phyloP scores from a whole-genome alignment of 768 basidiomycete species.

The Crucibulum laeve region DNA sequence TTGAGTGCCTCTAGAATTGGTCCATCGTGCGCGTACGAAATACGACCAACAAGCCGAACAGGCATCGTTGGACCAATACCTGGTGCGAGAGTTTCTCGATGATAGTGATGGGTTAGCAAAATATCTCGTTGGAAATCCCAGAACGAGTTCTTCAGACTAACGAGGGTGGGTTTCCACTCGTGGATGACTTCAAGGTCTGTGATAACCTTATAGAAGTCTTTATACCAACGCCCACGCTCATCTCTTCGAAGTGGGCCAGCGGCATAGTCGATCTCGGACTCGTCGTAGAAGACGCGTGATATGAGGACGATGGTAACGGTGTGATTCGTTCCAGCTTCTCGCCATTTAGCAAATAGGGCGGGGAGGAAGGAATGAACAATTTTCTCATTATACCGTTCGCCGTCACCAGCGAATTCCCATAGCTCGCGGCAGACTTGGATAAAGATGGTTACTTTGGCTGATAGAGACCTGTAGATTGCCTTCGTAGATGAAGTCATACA shows the following conservation, averaged over 20 bases:
- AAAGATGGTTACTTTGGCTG: slow-evolving; percentile 89
- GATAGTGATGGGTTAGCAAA: slow-evolving; percentile 84
- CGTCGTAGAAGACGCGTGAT: slow-evolving; percentile 87
- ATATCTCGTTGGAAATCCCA: slow-evolving; percentile 92
- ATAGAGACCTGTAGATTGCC: slow-evolving; percentile 83
- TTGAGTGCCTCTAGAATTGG: slow-evolving; percentile 96
- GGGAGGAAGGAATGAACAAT: slow-evolving; percentile 97
- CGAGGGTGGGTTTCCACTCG: slow-evolving; percentile 86
- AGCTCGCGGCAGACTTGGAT: slow-evolving; percentile 95
- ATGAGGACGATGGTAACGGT: slow-evolving; percentile 93
- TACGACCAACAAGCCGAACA: slow-evolving; percentile 68
- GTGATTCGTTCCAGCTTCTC: slow-evolving; percentile 82
- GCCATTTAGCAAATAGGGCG: slow-evolving; percentile 81
- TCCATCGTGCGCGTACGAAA: slow-evolving; percentile 89
- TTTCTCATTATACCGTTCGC: slow-evolving; percentile 94
- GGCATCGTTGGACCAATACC: slow-evolving; percentile 42
- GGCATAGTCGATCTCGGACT: slow-evolving; percentile 74
- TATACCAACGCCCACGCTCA: slow-evolving; percentile 78
- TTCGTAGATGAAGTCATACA: slow-evolving; percentile 82
- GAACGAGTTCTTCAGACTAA: slow-evolving; percentile 83
- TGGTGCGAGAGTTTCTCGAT: slow-evolving; percentile 57
- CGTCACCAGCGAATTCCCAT: slow-evolving; percentile 96
- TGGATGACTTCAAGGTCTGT: slow-evolving; percentile 85
- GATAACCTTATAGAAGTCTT: slow-evolving; percentile 95
- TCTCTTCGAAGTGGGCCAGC: slow-evolving; percentile 77